phyloP scores from a whole-genome alignment of 768 basidiomycete genomes.

The Neoboletus brunneissimus region DNA sequence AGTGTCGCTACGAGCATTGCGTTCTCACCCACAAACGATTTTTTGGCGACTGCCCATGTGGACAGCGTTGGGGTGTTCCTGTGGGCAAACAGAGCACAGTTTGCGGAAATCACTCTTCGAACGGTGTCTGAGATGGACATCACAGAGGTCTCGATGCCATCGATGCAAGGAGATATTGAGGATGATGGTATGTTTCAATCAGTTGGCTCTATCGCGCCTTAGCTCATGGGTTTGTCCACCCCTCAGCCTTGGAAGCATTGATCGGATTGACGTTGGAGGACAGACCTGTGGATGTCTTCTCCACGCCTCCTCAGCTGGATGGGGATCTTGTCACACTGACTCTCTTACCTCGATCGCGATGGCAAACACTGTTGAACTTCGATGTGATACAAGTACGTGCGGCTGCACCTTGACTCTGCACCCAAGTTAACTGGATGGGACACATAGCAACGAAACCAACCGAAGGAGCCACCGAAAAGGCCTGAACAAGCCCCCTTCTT shows the following conservation, averaged over 20 bases:
- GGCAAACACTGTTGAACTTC: conserved; percentile 96
- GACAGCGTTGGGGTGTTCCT: conserved; percentile 93
- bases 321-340: conserved; percentile 93
- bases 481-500: conserved; percentile 98
- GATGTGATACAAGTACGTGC: conserved; percentile 82
- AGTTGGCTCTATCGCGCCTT: not conserved
- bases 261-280: conserved; percentile 61
- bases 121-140: conserved; percentile 77
- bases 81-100: conserved; percentile 99
- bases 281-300: conserved; percentile 64
- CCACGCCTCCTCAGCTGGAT: conserved; percentile 84
- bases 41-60: conserved; percentile 91
- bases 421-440: not conserved
- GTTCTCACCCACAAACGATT: conserved; percentile 94
- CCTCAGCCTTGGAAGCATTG: conserved; percentile 67
- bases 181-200: conserved; percentile 62
- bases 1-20: conserved; percentile 87
- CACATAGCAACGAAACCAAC: conserved; percentile 87
- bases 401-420: not conserved
- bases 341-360: conserved; percentile 84
- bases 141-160: conserved; percentile 68
- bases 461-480: conserved; percentile 91
- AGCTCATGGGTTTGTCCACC: conserved; percentile 9
- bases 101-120: conserved; percentile 78
- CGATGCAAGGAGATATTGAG: conserved; percentile 77